Conservation (phyloP, 2,329 filamentous ascomycete genomes). For the Microascus cirrosus region DNA sequence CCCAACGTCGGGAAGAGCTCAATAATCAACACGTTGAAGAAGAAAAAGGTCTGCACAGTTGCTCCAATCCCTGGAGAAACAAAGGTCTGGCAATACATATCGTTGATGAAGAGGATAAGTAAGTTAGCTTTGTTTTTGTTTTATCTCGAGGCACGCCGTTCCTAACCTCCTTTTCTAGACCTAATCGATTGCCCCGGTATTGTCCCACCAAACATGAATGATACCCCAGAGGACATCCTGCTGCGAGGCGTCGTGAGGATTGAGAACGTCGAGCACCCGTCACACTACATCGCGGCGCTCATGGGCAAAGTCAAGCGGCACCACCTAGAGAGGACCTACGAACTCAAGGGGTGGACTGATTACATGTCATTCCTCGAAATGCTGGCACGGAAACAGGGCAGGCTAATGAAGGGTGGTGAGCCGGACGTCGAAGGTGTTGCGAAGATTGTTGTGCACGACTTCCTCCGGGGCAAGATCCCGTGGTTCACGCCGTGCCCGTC, state of each 20-base stretch:
- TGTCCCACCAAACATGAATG: conserved; percentile 76
- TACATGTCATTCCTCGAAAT: conserved; percentile 77
- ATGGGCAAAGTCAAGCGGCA: conserved; percentile 70
- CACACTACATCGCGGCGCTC: conserved; percentile 86
- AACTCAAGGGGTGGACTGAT: conserved; percentile 67
- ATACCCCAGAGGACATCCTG: conserved; percentile 79
- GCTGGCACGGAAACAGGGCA: conserved; percentile 75
- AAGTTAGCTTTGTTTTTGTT: background rate
- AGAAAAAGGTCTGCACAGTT: conserved; percentile 88
- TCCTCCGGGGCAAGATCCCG: conserved; percentile 86
- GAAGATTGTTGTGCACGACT: conserved; percentile 95
- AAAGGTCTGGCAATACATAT: conserved; percentile 77
- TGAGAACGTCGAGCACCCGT: conserved; percentile 92
- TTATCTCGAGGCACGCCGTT: conserved; percentile 20
- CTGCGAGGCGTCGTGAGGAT: conserved; percentile 85
- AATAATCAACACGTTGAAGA: conserved; percentile 91
- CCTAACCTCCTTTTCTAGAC: conserved; percentile 6
- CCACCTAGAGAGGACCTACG: conserved; percentile 89
- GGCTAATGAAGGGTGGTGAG: conserved; percentile 84
- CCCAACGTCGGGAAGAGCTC: conserved; percentile 95
- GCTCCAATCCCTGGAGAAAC: conserved; percentile 85
- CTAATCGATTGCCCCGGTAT: conserved; percentile 96
- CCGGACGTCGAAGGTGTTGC: conserved; percentile 90
- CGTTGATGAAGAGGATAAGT: conserved; percentile 79
- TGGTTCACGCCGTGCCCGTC: conserved; percentile 82